Percentiles rank a stretch among this genome's conserved stretches.
Evolutionary conservation across 176 grass and related monocot genomes (phyloP).

Genomic region (Oropetium thomaeum): DNA sequence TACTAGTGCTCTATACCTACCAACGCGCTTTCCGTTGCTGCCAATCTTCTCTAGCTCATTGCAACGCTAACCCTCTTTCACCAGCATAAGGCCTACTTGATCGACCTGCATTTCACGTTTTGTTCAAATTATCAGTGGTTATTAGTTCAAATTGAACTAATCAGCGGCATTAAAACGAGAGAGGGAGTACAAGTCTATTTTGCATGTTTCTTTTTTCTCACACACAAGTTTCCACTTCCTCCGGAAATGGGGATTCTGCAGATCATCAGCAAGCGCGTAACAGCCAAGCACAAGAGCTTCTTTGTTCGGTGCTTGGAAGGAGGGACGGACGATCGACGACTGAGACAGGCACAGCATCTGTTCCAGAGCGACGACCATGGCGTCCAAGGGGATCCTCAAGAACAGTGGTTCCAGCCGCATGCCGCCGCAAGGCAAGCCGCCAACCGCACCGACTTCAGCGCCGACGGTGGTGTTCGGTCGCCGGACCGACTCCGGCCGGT

Average conservation of each 20-base stretch:
- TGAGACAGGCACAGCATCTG: no score
- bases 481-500: slow-evolving; percentile 78
- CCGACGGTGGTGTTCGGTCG: slow-evolving; percentile 80
- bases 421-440: slow-evolving; percentile 52
- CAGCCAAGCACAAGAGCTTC: not conserved
- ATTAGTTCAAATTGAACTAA: no score
- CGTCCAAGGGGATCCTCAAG: slow-evolving; percentile 76
- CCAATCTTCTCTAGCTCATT: not conserved
- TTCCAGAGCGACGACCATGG: slow-evolving; percentile 52
- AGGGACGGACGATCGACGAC: no score
- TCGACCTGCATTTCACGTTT: not conserved
- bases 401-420: slow-evolving; percentile 52
- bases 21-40: not conserved
- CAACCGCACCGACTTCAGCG: slow-evolving; percentile 37
- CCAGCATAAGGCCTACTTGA: not conserved
- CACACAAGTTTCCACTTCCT: slow-evolving; percentile 9
- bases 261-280: slow-evolving; percentile 1
- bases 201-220: not conserved
- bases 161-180: no score
- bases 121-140: no score
- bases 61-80: not conserved
- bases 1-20: not conserved
- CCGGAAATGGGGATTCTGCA: not conserved
- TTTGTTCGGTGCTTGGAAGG: not conserved
- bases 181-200: not conserved